phyloP scores from a whole-genome alignment of 2,329 filamentous ascomycete genomes.

The Neurospora sp. region DNA sequence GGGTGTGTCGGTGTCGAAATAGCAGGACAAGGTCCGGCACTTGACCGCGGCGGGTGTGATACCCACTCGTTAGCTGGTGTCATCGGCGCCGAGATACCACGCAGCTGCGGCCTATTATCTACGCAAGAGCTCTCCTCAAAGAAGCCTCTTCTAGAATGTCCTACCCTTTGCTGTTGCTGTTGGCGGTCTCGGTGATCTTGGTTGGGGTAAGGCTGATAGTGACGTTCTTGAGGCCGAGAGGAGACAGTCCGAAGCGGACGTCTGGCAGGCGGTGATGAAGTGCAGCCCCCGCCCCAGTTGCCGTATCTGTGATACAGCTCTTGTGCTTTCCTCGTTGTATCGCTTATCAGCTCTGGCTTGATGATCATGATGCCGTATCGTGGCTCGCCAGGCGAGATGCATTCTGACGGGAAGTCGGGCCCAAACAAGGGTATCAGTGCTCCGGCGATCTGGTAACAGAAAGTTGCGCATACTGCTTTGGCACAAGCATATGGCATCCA shows the following conservation, averaged over 20 bases:
- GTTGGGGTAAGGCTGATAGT: constrained; percentile 19
- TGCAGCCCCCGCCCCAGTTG: constrained; percentile 26
- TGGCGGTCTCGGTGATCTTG: constrained; percentile 9
- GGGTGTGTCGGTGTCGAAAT: background rate
- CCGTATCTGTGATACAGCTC: background rate
- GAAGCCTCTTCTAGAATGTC: background rate
- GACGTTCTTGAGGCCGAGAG: constrained; percentile 1
- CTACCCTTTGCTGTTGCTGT: background rate
- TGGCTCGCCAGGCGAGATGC: constrained; percentile 53
- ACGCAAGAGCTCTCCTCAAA: background rate
- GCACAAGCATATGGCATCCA: constrained; percentile 93
- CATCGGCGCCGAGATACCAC: background rate
- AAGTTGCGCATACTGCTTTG: constrained; percentile 76
- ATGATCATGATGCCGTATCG: constrained; percentile 60
- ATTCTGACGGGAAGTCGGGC: constrained; percentile 63
- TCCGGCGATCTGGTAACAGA: constrained; percentile 75
- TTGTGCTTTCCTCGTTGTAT: constrained; percentile 39
- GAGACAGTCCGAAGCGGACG: background rate
- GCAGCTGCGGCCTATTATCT: background rate
- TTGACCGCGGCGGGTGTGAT: constrained; percentile 4
- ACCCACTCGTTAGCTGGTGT: background rate
- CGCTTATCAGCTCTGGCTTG: constrained; percentile 40
- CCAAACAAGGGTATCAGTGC: constrained; percentile 89
- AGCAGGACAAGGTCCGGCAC: background rate
- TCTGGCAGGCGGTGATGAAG: constrained; percentile 18